Evolutionary conservation across 306 rosid genomes (phyloP).

Genomic region (Sindora glabra): DNA sequence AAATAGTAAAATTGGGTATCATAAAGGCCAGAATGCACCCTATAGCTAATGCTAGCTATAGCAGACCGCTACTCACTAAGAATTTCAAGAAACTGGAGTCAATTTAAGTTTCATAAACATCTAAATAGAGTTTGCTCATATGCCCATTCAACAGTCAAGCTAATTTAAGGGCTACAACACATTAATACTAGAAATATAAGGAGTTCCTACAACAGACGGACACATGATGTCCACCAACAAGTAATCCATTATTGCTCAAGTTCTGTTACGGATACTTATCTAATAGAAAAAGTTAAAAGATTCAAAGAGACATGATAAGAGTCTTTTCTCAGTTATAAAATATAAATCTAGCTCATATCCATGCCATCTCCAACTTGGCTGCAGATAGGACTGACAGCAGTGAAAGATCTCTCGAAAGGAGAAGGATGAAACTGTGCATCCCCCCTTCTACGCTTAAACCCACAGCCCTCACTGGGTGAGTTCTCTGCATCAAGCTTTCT

Average conservation of each 20-base stretch:
- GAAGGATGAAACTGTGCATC: constrained; percentile 75
- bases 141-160: constrained; percentile 31
- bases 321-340: constrained; percentile 28
- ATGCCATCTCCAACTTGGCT: constrained; percentile 89
- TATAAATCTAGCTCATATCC: constrained; percentile 67
- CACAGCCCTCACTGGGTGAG: constrained; percentile 41
- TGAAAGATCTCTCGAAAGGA: constrained; percentile 80
- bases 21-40: constrained; percentile 12
- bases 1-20: constrained; percentile 13
- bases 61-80: constrained; percentile 15
- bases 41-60: constrained; percentile 3
- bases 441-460: constrained; percentile 79
- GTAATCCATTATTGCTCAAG: constrained; percentile 36
- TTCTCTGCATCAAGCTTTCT: constrained; percentile 73
- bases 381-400: constrained; percentile 74
- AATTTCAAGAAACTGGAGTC: constrained; percentile 13
- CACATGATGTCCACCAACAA: constrained; percentile 53
- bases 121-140: constrained; percentile 20
- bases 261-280: constrained; percentile 42
- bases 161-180: constrained; percentile 54
- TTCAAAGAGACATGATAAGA: constrained; percentile 29
- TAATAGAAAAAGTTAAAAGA: constrained; percentile 21
- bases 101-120: constrained; percentile 22
- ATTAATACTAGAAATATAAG: constrained; percentile 52
- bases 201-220: constrained; percentile 55